Conservation (phyloP, 139 green algal genomes). For the Monoraphidium neglectum region DNA sequence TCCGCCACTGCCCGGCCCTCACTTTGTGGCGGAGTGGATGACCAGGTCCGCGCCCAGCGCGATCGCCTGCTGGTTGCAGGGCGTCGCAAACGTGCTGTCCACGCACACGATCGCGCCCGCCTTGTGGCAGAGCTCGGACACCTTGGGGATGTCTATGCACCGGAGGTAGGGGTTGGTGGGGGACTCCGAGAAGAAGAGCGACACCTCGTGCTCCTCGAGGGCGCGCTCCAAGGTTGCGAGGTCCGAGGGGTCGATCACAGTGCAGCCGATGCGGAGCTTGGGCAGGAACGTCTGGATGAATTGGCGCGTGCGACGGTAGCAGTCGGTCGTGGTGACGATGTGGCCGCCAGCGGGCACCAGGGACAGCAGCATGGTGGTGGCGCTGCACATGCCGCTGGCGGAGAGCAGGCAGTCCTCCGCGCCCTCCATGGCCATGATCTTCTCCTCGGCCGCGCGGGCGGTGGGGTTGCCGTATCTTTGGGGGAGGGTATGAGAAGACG, state of each 20-base stretch:
- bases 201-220: conserved; percentile 71
- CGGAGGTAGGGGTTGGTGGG: conserved; percentile 99
- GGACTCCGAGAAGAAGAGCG: conserved; percentile 98
- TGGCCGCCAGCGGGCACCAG: conserved; percentile 94
- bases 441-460: conserved; percentile 84
- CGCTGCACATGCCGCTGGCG: conserved; percentile 92
- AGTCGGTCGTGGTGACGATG: conserved; percentile 99
- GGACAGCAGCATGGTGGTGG: conserved; percentile 99
- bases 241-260: conserved; percentile 97
- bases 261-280: conserved; percentile 95
- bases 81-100: conserved; percentile 97
- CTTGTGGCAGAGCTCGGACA: conserved; percentile 69
- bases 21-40: conserved; percentile 96
- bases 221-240: conserved; percentile 72
- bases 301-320: conserved; percentile 97
- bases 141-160: conserved; percentile 93
- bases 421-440: conserved; percentile 95
- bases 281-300: conserved; percentile 98
- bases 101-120: conserved; percentile 86
- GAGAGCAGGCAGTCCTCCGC: conserved; percentile 96
- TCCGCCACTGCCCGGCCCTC: too few species aligned
- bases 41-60: conserved; percentile 96
- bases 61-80: conserved; percentile 85
- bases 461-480: conserved; percentile 99
- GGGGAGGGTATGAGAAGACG: too few species aligned